A percentile compares a stretch with the other conserved stretches of the same genome.
Conservation (phyloP, 495 filamentous ascomycete genomes). For the Tuber microsphaerosporum region DNA sequence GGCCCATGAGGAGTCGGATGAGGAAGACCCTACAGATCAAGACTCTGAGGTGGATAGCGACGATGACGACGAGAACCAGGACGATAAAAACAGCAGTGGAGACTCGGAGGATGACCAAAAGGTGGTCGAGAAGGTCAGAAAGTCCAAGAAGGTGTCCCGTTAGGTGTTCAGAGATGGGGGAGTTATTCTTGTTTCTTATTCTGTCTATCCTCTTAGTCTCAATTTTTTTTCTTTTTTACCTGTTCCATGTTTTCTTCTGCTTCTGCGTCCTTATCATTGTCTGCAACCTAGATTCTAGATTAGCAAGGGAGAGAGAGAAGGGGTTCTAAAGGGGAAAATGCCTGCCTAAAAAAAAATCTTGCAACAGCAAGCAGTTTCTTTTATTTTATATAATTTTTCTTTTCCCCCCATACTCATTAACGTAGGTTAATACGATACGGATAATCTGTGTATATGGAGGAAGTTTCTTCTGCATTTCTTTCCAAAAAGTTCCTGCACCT, state of each 20-base stretch:
- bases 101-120: conserved; percentile 13
- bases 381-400: not conserved
- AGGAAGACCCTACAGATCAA: conserved; percentile 43
- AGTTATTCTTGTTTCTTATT: not conserved
- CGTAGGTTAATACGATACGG: not conserved
- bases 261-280: not conserved
- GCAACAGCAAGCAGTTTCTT: not conserved
- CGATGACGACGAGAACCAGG: not conserved
- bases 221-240: not conserved
- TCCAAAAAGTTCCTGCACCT: not conserved
- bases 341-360: not conserved
- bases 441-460: not conserved
- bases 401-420: not conserved
- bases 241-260: not conserved
- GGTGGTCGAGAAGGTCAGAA: not conserved
- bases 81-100: conserved; percentile 6
- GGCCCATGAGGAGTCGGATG: conserved; percentile 43
- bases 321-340: not conserved
- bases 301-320: not conserved
- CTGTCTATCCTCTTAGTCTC: not conserved
- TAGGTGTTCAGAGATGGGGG: not conserved
- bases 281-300: not conserved
- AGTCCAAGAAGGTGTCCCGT: not conserved
- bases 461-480: not conserved
- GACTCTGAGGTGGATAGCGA: conserved; percentile 40